These are phyloP conservation scores for Testicularia cyperi DNA, from an alignment of 1,284 basidiomycete species.

Conservation along the genomic window DNA sequence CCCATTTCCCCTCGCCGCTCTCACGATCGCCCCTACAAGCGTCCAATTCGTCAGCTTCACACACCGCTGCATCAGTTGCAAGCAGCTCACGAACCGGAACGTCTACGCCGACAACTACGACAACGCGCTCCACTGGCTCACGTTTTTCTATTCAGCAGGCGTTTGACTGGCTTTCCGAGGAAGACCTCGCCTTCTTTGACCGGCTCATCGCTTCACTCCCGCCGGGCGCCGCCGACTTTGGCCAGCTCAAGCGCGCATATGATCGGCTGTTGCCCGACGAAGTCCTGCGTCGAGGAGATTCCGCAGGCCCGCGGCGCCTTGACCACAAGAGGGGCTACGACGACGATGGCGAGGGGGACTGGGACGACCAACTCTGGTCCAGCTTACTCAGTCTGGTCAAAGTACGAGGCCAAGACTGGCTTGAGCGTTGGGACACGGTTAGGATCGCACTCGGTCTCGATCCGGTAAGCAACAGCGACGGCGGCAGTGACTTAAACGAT, in stretches of 20 bases:
- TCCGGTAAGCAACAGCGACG: conserved; percentile 33
- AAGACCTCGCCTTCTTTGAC: conserved; percentile 53
- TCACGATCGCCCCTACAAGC: conserved; percentile 32
- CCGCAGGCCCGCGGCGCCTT: neutral
- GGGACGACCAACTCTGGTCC: conserved; percentile 53
- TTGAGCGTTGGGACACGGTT: conserved; percentile 55
- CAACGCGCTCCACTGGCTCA: conserved; percentile 15
- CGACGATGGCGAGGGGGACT: conserved; percentile 8
- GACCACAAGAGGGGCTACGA: too few species aligned
- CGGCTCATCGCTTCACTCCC: conserved; percentile 35
- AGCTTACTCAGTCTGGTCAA: conserved; percentile 52
- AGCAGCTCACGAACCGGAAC: conserved; percentile 16
- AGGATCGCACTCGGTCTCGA: conserved; percentile 51
- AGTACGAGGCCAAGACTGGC: conserved; percentile 50
- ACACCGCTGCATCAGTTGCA: conserved; percentile 23
- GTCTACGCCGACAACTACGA: conserved; percentile 15
- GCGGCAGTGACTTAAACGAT: conserved; percentile 4
- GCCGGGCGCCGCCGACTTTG: conserved; percentile 43
- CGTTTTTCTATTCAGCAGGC: conserved; percentile 34
- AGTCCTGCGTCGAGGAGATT: conserved; percentile 4
- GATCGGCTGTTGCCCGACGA: conserved; percentile 17
- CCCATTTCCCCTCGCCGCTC: conserved; percentile 30
- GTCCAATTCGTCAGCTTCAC: conserved; percentile 30
- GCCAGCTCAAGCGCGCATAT: conserved; percentile 50
- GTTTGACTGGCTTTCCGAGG: conserved; percentile 23